These are phyloP conservation scores for Solanum neorickii DNA, from an alignment of 257 asterid genomes.

Conservation along the genomic window DNA sequence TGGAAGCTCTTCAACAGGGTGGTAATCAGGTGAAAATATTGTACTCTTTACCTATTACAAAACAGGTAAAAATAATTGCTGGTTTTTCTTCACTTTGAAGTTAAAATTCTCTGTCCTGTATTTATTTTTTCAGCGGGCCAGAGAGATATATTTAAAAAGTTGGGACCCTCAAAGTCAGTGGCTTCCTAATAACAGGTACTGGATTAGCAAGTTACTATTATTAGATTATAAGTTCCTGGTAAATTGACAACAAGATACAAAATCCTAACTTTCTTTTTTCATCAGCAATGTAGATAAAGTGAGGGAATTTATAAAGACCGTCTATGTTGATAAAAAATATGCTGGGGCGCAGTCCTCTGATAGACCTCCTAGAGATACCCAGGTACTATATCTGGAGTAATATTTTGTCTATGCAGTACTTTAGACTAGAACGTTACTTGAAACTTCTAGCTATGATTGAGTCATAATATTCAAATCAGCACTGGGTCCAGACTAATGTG, in stretches of 20 bases:
- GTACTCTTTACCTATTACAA: background rate
- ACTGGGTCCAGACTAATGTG: conserved; percentile 13
- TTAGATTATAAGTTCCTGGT: background rate
- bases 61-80: background rate
- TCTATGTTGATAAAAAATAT: conserved; percentile 54
- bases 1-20: conserved; percentile 90
- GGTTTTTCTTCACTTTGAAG: background rate
- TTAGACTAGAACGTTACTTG: background rate
- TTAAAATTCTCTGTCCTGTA: background rate
- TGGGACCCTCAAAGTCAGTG: conserved; percentile 70
- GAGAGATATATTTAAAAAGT: conserved; percentile 57
- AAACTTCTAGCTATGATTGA: conserved; percentile 1
- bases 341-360: conserved; percentile 40
- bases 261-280: conserved; percentile 1
- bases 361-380: conserved; percentile 73
- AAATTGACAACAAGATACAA: background rate
- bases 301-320: conserved; percentile 63
- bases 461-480: background rate
- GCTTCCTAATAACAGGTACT: conserved; percentile 72
- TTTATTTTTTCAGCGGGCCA: conserved; percentile 66
- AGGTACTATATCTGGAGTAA: conserved; percentile 33
- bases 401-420: conserved; percentile 1
- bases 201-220: background rate
- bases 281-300: conserved; percentile 78
- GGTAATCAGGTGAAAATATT: conserved; percentile 75